A percentile compares a stretch with the other conserved stretches of the same genome.
phyloP scores from a whole-genome alignment of 805 yeast species.

The Suhomyces canberraensis region DNA sequence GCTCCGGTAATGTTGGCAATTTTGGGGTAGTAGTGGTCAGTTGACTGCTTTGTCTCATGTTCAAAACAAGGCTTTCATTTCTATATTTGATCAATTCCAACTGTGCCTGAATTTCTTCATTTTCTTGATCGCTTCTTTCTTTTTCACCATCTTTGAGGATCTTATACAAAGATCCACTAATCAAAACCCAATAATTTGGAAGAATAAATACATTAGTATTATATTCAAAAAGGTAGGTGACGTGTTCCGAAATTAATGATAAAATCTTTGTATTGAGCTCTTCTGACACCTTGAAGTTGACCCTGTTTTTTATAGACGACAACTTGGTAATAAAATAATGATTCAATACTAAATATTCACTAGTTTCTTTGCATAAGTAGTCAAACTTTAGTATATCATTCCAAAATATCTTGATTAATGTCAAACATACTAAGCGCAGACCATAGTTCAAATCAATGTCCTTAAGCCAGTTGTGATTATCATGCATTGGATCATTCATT shows the following conservation, averaged over 20 bases:
- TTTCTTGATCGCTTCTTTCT: conserved; percentile 18
- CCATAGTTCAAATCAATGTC: conserved; percentile 31
- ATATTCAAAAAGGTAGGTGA: conserved; percentile 43
- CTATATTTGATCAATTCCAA: conserved; percentile 60
- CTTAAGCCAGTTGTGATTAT: conserved; percentile 9
- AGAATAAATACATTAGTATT: conserved; percentile 61
- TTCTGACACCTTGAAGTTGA: conserved; percentile 11
- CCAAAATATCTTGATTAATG: conserved; percentile 71
- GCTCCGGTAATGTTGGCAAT: not conserved
- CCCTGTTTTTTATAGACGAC: conserved; percentile 7
- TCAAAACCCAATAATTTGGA: conserved; percentile 58
- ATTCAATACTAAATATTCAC: conserved; percentile 55
- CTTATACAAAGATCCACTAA: conserved; percentile 47
- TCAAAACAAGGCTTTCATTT: conserved; percentile 68
- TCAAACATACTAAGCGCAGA: conserved; percentile 32
- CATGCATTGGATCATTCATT: not conserved
- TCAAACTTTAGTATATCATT: conserved; percentile 54
- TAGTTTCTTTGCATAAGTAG: conserved; percentile 59
- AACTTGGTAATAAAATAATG: conserved; percentile 38
- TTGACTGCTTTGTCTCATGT: conserved; percentile 23
- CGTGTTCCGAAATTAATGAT: conserved; percentile 22
- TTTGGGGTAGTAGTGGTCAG: not conserved
- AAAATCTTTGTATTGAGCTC: conserved; percentile 27
- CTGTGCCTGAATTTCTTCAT: conserved; percentile 39
- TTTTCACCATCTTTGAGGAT: conserved; percentile 22